Evolutionary conservation across 164 flowering plant species (phyloP).

Genomic region (grape (Vitis vinifera)): ASM3070453v1 NC_081808.1:1504501-1505000

Average conservation of each 20-base stretch:
- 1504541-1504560: constrained; percentile 18
- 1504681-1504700: constrained; percentile 46
- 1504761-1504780: constrained; percentile 39
- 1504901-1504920: constrained; percentile 12
- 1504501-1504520: neutral
- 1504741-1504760: constrained; percentile 51
- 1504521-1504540: neutral
- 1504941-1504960: constrained; percentile 90
- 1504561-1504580: constrained; percentile 64
- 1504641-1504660: constrained; percentile 43
- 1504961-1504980: constrained; percentile 52
- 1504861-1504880: constrained; percentile 71
- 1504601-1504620: constrained; percentile 27
- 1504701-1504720: constrained; percentile 57
- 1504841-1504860: constrained; percentile 82
- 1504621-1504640: constrained; percentile 28
- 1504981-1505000: constrained; percentile 58
- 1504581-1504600: constrained; percentile 42
- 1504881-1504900: constrained; percentile 26
- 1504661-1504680: constrained; percentile 26
- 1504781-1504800: constrained; percentile 41
- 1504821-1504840: constrained; percentile 93
- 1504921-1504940: constrained; percentile 52
- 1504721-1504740: constrained; percentile 55
- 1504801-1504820: constrained; percentile 89